A percentile compares a stretch with the other conserved stretches of the same genome.
These are phyloP conservation scores for Rhizoctonia solani DNA, from an alignment of 1,284 basidiomycete species.

Conservation along the genomic window DNA sequence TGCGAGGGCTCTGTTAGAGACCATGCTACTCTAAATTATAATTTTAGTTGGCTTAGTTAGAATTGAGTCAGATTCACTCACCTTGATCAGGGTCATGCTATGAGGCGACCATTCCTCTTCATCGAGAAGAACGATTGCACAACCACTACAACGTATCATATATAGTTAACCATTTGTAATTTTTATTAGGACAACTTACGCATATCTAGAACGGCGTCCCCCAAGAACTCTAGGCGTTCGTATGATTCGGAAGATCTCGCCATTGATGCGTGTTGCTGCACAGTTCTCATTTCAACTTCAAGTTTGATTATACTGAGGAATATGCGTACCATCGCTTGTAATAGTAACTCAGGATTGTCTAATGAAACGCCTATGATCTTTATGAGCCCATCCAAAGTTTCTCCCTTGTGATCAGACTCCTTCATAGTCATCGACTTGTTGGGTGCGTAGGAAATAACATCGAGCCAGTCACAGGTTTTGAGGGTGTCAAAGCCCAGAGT, in stretches of 20 bases:
- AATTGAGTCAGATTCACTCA: conserved; percentile 42
- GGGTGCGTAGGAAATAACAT: conserved; percentile 60
- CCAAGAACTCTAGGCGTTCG: conserved; percentile 78
- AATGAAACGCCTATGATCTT: conserved; percentile 64
- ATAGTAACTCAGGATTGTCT: conserved; percentile 61
- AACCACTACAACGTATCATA: conserved; percentile 62
- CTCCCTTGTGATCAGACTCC: conserved; percentile 38
- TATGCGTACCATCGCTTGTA: conserved; percentile 67
- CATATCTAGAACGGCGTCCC: conserved; percentile 80
- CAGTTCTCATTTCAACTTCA: neutral
- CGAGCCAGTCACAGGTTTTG: conserved; percentile 66
- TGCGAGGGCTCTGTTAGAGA: conserved; percentile 73
- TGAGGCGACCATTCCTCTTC: conserved; percentile 68
- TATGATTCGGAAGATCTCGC: conserved; percentile 60
- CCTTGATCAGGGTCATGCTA: conserved; percentile 74
- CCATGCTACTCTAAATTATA: conserved; percentile 68
- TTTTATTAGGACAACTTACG: conserved; percentile 50
- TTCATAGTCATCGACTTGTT: conserved; percentile 50
- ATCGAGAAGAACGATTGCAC: conserved; percentile 66
- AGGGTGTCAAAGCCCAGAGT: conserved; percentile 64
- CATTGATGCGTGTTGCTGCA: conserved; percentile 66
- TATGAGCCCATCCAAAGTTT: conserved; percentile 59
- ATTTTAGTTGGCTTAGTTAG: neutral
- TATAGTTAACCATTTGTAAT: conserved; percentile 35
- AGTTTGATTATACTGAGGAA: neutral